Conservation (phyloP, 2,329 filamentous ascomycete species). For the Aureobasidium zeae region DNA sequence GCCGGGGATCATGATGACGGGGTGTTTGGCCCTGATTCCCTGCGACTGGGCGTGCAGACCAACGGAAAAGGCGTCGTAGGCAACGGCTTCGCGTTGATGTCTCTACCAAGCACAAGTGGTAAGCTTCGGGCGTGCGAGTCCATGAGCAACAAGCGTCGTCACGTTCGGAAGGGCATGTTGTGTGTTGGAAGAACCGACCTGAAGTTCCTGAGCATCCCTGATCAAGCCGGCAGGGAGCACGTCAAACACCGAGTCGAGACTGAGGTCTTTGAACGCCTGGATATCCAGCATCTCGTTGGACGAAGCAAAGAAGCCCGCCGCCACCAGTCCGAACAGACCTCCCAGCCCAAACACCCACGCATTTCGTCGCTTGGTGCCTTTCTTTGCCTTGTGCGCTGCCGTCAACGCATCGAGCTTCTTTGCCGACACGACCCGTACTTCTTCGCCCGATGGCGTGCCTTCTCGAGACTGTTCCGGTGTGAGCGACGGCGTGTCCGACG, state of each 20-base stretch:
- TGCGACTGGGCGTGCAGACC: conserved; percentile 73
- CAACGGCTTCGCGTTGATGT: conserved; percentile 76
- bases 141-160: background rate
- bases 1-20: conserved; percentile 93
- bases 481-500: conserved; percentile 15
- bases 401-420: conserved; percentile 39
- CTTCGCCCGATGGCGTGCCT: conserved; percentile 30
- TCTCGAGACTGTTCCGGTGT: conserved; percentile 32
- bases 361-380: conserved; percentile 56
- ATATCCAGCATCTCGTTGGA: conserved; percentile 84
- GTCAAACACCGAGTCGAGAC: conserved; percentile 78
- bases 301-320: conserved; percentile 81
- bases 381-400: conserved; percentile 27
- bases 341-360: conserved; percentile 80
- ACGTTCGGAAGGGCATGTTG: too few species aligned
- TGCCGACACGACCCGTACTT: conserved; percentile 44
- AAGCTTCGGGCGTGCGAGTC: conserved; percentile 9
- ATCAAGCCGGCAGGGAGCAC: conserved; percentile 79
- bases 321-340: conserved; percentile 79
- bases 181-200: conserved; percentile 46
- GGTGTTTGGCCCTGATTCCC: conserved; percentile 72
- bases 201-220: conserved; percentile 74
- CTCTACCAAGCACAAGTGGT: conserved; percentile 43
- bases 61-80: conserved; percentile 89
- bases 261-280: conserved; percentile 59